phyloP scores from a whole-genome alignment of 169 alveolate species.

The Eimeria nieschulzi region DNA sequence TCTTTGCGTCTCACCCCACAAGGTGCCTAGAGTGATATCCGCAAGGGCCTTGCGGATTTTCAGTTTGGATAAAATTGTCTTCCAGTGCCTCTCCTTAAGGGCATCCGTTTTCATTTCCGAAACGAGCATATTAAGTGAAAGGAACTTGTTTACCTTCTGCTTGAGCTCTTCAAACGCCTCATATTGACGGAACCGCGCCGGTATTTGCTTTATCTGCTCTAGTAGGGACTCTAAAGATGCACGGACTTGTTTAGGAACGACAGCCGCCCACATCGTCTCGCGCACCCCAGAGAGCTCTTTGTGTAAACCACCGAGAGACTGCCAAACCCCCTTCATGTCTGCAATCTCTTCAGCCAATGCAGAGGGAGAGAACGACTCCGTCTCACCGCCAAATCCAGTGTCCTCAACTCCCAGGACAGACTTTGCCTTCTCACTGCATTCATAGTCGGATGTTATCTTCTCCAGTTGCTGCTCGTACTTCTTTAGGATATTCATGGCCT shows the following conservation, averaged over 20 bases:
- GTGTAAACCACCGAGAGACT: constrained; percentile 85
- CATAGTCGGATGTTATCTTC: constrained; percentile 46
- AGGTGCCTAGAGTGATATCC: constrained; percentile 91
- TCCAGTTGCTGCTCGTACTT: constrained; percentile 55
- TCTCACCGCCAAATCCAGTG: constrained; percentile 11
- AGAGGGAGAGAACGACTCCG: constrained; percentile 76
- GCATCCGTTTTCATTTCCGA: constrained; percentile 95
- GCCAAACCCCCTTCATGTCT: constrained; percentile 92
- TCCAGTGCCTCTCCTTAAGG: constrained; percentile 98
- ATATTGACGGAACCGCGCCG: constrained; percentile 88
- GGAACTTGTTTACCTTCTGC: constrained; percentile 40
- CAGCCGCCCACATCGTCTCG: constrained; percentile 90
- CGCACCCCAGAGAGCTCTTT: constrained; percentile 80
- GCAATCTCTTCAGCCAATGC: constrained; percentile 87
- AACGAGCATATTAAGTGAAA: constrained; percentile 72
- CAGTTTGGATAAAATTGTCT: constrained; percentile 85
- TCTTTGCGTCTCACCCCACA: constrained; percentile 86
- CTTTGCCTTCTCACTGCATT: constrained; percentile 59
- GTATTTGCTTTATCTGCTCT: constrained; percentile 86
- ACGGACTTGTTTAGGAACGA: constrained; percentile 87
- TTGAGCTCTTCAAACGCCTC: constrained; percentile 94
- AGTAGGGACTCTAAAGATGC: constrained; percentile 89
- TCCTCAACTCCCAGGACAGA: constrained; percentile 55
- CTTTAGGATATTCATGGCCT: constrained; percentile 57
- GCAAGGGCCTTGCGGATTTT: constrained; percentile 81